Evolutionary conservation across 805 yeast genomes (phyloP).

Genomic region (Candida nitratophila): DNA sequence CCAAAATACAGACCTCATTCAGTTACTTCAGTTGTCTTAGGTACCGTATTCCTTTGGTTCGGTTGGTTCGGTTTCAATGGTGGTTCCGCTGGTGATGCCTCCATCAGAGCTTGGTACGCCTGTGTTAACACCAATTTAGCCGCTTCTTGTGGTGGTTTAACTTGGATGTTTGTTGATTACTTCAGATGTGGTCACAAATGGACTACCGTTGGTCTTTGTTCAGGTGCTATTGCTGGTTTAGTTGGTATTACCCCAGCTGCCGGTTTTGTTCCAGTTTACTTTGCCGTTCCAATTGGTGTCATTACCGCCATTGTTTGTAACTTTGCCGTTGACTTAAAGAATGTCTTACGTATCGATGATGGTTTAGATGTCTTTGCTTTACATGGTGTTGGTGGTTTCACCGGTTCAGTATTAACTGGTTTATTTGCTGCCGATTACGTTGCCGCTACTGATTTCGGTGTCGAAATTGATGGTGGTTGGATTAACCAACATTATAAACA

Average conservation of each 20-base stretch:
- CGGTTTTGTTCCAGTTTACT: conserved; percentile 90
- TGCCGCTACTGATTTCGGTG: conserved; percentile 70
- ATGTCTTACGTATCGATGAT: conserved; percentile 71
- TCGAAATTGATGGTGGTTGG: conserved; percentile 78
- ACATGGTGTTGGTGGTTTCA: conserved; percentile 90
- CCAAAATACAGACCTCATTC: conserved; percentile 94
- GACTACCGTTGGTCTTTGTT: conserved; percentile 91
- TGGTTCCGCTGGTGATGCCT: conserved; percentile 92
- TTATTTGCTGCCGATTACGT: conserved; percentile 89
- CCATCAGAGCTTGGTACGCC: conserved; percentile 93
- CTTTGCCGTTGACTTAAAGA: conserved; percentile 77
- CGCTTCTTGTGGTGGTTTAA: conserved; percentile 86
- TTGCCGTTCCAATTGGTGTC: conserved; percentile 78
- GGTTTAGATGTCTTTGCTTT: conserved; percentile 92
- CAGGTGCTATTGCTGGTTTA: conserved; percentile 89
- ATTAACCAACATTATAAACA: conserved; percentile 75
- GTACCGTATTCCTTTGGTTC: conserved; percentile 93
- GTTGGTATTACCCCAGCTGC: conserved; percentile 97
- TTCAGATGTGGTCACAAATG: conserved; percentile 81
- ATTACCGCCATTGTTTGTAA: conserved; percentile 74
- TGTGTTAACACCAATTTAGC: conserved; percentile 89
- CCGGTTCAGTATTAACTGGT: conserved; percentile 82
- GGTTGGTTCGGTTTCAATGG: conserved; percentile 99
- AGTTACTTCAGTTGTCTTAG: conserved; percentile 82
- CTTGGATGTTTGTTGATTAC: conserved; percentile 92